A percentile compares a stretch with the other conserved stretches of the same genome.
Evolutionary conservation across 352 stramenopile species (phyloP).

Genomic region (Peronospora belbahrii): DNA sequence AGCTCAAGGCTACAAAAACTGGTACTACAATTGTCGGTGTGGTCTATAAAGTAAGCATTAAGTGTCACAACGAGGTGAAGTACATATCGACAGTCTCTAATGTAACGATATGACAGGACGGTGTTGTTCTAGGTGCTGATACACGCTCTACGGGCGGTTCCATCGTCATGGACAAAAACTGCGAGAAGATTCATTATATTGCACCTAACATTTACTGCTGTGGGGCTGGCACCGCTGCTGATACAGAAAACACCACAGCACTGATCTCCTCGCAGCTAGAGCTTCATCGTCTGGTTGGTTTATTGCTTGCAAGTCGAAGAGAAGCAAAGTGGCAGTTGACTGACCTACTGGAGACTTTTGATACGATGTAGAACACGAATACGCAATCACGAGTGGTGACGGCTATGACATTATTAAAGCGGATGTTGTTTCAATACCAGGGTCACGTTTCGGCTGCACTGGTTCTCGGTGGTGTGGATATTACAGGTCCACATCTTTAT

Average conservation of each 20-base stretch:
- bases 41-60: conserved; percentile 83
- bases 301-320: too few species aligned
- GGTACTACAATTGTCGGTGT: conserved; percentile 95
- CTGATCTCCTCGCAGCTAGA: conserved; percentile 90
- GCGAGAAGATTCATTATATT: conserved; percentile 99
- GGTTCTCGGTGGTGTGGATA: conserved; percentile 96
- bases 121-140: conserved; percentile 95
- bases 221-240: conserved; percentile 93
- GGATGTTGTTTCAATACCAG: conserved; percentile 96
- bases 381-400: conserved; percentile 91
- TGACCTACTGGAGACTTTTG: too few species aligned
- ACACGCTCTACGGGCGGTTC: conserved; percentile 94
- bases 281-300: conserved; percentile 88
- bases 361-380: conserved; percentile 53
- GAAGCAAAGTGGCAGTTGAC: too few species aligned
- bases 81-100: too few species aligned
- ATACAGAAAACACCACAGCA: conserved; percentile 92
- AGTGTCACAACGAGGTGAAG: background rate
- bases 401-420: conserved; percentile 95
- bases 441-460: conserved; percentile 93
- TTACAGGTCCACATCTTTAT: conserved; percentile 94
- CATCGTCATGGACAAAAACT: conserved; percentile 98
- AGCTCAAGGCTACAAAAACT: conserved; percentile 88
- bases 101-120: conserved; percentile 47
- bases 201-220: conserved; percentile 99